Conservation (phyloP, 345 rosid species). For the Toxicodendron radicans region DNA sequence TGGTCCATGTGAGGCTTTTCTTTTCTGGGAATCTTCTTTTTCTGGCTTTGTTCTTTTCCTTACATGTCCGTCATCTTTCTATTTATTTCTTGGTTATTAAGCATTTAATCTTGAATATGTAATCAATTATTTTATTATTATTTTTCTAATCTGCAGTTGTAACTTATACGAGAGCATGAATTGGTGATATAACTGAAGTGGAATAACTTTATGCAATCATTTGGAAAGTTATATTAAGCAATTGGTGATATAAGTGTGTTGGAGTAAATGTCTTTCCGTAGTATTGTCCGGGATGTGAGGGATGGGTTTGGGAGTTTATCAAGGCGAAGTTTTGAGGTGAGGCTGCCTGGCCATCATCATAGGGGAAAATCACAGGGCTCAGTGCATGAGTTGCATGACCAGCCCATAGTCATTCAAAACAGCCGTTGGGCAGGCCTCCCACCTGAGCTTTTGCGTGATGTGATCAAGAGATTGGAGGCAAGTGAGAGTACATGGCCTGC, state of each 20-base stretch:
- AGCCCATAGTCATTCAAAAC: conserved; percentile 54
- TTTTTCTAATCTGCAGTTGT: conserved; percentile 28
- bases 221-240: conserved; percentile 6
- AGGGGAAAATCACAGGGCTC: conserved; percentile 82
- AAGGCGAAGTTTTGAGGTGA: conserved; percentile 80
- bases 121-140: conserved; percentile 2
- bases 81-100: conserved; percentile 44
- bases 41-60: conserved; percentile 40
- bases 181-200: conserved; percentile 6
- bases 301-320: conserved; percentile 94
- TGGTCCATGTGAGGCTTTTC: conserved; percentile 55
- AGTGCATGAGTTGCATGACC: conserved; percentile 65
- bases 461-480: conserved; percentile 85
- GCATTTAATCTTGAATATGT: conserved; percentile 33
- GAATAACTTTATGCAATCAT: conserved; percentile 16
- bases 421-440: conserved; percentile 90
- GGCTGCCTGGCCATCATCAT: conserved; percentile 57
- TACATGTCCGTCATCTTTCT: conserved; percentile 23
- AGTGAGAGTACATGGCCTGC: conserved; percentile 89
- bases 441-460: conserved; percentile 82
- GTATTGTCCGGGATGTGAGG: conserved; percentile 89
- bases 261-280: conserved; percentile 77
- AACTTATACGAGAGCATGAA: not conserved
- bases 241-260: not conserved
- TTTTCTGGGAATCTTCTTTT: conserved; percentile 64